phyloP scores from a whole-genome alignment of 1,139 yeast species.

The Zygotorulaspora mrakii region DNA sequence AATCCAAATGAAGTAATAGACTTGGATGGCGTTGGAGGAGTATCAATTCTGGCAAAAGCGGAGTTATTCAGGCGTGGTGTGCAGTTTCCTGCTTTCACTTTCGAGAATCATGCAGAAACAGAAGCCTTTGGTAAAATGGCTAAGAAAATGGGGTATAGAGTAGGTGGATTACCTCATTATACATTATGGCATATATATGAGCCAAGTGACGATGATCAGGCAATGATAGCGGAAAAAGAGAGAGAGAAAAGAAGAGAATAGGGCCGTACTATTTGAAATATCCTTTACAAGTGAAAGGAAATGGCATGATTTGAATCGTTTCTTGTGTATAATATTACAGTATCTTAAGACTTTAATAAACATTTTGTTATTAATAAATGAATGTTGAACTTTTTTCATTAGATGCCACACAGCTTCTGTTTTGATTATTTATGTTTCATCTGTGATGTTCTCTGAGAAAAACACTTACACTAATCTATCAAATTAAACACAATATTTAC shows the following conservation, averaged over 20 bases:
- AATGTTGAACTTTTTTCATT: too few relatives aligned
- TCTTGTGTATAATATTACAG: neutral
- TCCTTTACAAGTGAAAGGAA: neutral
- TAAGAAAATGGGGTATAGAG: conserved; percentile 70
- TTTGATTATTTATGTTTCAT: neutral
- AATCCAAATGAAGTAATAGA: conserved; percentile 63
- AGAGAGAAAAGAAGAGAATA: conserved; percentile 54
- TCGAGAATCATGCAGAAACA: conserved; percentile 86
- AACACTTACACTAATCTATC: too few relatives aligned
- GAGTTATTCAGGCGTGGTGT: conserved; percentile 78
- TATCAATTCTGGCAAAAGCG: conserved; percentile 78
- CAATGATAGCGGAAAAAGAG: conserved; percentile 67
- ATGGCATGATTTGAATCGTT: neutral
- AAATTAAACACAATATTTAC: too few relatives aligned
- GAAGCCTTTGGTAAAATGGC: conserved; percentile 92
- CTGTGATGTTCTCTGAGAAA: too few relatives aligned
- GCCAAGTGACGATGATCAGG: conserved; percentile 86
- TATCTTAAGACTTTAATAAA: neutral
- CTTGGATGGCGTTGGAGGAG: conserved; percentile 89
- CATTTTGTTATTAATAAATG: too few relatives aligned
- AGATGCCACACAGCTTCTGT: too few relatives aligned
- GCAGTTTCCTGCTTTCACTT: conserved; percentile 85
- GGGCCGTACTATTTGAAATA: neutral
- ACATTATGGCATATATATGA: conserved; percentile 87
- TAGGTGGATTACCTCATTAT: conserved; percentile 86